phyloP scores from a whole-genome alignment of 345 rosid genomes.

The Nephelium lappaceum region DNA sequence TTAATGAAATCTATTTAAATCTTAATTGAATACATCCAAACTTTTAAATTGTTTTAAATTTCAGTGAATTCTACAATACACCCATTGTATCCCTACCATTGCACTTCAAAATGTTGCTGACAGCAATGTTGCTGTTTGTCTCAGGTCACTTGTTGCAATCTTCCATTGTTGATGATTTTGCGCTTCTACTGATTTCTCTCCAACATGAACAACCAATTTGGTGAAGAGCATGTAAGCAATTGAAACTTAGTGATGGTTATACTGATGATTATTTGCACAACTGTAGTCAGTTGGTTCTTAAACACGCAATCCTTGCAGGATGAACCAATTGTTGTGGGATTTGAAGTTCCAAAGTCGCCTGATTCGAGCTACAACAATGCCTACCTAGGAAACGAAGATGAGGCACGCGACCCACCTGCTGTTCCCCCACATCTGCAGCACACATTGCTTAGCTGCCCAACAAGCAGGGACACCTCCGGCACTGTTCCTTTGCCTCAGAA shows the following conservation, averaged over 20 bases:
- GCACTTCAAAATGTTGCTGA: slow-evolving; percentile 11
- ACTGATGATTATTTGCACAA: slow-evolving; percentile 3
- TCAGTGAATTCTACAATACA: not conserved
- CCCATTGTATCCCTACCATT: not conserved
- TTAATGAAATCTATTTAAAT: too few relatives aligned
- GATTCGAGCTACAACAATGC: slow-evolving; percentile 87
- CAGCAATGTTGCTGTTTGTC: not conserved
- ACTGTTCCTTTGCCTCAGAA: slow-evolving; percentile 58
- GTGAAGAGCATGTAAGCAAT: slow-evolving; percentile 56
- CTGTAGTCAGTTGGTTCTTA: slow-evolving; percentile 11
- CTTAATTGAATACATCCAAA: too few relatives aligned
- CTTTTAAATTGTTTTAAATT: too few relatives aligned
- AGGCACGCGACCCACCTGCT: slow-evolving; percentile 83
- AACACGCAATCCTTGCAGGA: slow-evolving; percentile 50
- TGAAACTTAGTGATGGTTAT: slow-evolving; percentile 13
- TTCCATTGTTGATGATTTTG: slow-evolving; percentile 33
- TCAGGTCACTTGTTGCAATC: slow-evolving; percentile 24
- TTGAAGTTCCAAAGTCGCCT: slow-evolving; percentile 87
- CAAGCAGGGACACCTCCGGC: slow-evolving; percentile 50
- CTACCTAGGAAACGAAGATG: slow-evolving; percentile 68
- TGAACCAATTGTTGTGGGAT: slow-evolving; percentile 76
- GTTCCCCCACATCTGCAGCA: slow-evolving; percentile 82
- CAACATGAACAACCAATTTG: slow-evolving; percentile 63
- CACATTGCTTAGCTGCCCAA: slow-evolving; percentile 57
- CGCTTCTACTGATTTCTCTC: slow-evolving; percentile 22